These are phyloP conservation scores for Paramyrothecium roridum DNA, from an alignment of 2,329 filamentous ascomycete genomes.

Conservation along the genomic window DNA sequence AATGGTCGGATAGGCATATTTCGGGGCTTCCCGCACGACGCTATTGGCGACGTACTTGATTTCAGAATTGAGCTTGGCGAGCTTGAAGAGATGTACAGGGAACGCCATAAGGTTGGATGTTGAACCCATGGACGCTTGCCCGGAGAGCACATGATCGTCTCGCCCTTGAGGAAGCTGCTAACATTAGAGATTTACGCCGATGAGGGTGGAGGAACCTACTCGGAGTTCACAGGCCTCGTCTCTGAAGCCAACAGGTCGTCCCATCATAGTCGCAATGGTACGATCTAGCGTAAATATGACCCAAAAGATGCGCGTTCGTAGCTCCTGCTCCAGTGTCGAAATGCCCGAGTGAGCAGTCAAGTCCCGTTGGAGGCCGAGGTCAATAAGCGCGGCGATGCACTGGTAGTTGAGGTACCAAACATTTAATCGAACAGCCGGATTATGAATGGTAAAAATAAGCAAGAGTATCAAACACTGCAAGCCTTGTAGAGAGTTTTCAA, in stretches of 20 bases:
- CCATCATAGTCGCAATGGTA: conserved; percentile 52
- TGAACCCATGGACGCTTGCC: not conserved
- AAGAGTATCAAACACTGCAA: conserved; percentile 45
- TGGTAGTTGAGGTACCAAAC: conserved; percentile 56
- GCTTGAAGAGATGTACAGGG: conserved; percentile 45
- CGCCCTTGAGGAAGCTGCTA: conserved; percentile 24
- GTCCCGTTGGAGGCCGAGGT: conserved; percentile 49
- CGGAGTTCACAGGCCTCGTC: conserved; percentile 53
- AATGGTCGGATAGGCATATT: conserved; percentile 45
- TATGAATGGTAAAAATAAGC: conserved; percentile 48
- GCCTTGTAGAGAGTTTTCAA: conserved; percentile 45
- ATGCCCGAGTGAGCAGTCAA: conserved; percentile 38
- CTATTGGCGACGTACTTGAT: conserved; percentile 57
- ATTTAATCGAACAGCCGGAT: conserved; percentile 43
- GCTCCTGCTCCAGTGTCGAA: conserved; percentile 46
- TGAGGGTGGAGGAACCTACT: conserved; percentile 20
- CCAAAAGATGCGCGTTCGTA: conserved; percentile 55
- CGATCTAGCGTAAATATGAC: conserved; percentile 49
- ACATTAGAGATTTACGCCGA: conserved; percentile 7
- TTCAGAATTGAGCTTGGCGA: conserved; percentile 49
- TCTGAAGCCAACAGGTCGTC: conserved; percentile 49
- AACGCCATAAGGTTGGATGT: conserved; percentile 24
- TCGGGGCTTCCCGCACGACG: conserved; percentile 41
- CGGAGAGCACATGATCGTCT: conserved; percentile 13
- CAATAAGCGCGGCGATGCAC: conserved; percentile 46